Conservation (phyloP, 1,139 yeast genomes). For the Candida sp. region DNA sequence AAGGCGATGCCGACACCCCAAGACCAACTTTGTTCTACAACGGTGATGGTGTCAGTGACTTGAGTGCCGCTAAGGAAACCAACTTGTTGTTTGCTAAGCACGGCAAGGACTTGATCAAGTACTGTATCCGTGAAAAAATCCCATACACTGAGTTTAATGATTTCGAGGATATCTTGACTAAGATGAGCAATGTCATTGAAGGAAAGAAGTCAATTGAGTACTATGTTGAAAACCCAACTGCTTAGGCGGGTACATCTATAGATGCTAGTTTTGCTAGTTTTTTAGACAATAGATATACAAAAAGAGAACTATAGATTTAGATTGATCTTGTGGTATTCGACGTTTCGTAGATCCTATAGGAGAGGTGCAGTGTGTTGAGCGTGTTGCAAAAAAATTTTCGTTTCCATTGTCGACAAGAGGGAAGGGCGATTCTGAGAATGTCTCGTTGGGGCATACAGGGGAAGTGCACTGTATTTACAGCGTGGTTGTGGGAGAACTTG, state of each 20-base stretch:
- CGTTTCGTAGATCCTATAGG: not conserved
- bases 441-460: too few species aligned
- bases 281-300: not conserved
- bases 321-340: not conserved
- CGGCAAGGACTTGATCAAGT: constrained; percentile 88
- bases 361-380: not conserved
- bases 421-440: too few species aligned
- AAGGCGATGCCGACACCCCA: constrained; percentile 15
- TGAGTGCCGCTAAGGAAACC: constrained; percentile 95
- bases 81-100: constrained; percentile 91
- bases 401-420: too few species aligned
- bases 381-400: not conserved
- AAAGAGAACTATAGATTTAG: not conserved
- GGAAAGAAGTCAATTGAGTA: constrained; percentile 29
- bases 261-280: not conserved
- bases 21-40: constrained; percentile 79
- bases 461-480: too few species aligned
- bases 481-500: too few species aligned
- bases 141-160: constrained; percentile 85
- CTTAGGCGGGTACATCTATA: not conserved
- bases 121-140: constrained; percentile 78
- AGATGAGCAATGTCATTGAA: constrained; percentile 41
- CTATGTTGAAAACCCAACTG: constrained; percentile 29
- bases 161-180: constrained; percentile 71
- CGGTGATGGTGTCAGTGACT: constrained; percentile 97